Conservation (phyloP, 805 yeast genomes). For the Candida anglica region DNA sequence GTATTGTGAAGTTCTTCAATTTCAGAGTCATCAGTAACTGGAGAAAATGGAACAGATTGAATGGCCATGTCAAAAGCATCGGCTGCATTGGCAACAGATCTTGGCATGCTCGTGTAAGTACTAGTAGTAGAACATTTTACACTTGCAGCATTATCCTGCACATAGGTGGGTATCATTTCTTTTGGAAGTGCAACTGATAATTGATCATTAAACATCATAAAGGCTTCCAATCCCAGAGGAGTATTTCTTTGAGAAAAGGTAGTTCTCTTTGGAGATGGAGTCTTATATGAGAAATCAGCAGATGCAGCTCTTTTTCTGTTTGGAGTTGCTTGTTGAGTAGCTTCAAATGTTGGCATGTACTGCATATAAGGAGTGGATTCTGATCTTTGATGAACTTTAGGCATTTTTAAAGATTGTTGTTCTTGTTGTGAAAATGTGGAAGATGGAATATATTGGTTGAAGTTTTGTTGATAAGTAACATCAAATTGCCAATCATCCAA, state of each 20-base stretch:
- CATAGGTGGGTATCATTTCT: constrained; percentile 7
- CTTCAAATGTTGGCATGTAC: constrained; percentile 4
- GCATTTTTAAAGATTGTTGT: constrained; percentile 6
- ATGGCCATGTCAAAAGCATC: constrained; percentile 1
- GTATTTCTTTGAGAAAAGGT: constrained; percentile 1
- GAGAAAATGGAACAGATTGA: constrained; percentile 10
- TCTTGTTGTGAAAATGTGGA: constrained; percentile 12
- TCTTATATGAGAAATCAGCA: constrained; percentile 2
- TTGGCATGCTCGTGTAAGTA: constrained; percentile 2
- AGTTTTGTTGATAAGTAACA: constrained; percentile 2
- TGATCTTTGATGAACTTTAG: constrained; percentile 18
- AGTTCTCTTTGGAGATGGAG: constrained; percentile 4
- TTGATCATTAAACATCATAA: constrained; percentile 24
- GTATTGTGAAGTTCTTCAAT: constrained; percentile 10
- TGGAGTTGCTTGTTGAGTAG: constrained; percentile 6
- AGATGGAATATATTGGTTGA: constrained; percentile 2
- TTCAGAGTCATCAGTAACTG: constrained; percentile 19
- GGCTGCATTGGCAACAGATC: constrained; percentile 1
- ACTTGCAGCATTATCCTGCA: too few relatives aligned
- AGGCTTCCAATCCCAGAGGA: constrained; percentile 22
- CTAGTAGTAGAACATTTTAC: constrained; percentile 5
- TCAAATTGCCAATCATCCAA: constrained; percentile 5
- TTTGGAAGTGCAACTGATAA: constrained; percentile 9
- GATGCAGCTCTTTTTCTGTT: constrained; percentile 5
- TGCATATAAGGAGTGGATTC: constrained; percentile 19